phyloP scores from a whole-genome alignment of 306 rosid genomes.

The Inga leiocalycina region DNA sequence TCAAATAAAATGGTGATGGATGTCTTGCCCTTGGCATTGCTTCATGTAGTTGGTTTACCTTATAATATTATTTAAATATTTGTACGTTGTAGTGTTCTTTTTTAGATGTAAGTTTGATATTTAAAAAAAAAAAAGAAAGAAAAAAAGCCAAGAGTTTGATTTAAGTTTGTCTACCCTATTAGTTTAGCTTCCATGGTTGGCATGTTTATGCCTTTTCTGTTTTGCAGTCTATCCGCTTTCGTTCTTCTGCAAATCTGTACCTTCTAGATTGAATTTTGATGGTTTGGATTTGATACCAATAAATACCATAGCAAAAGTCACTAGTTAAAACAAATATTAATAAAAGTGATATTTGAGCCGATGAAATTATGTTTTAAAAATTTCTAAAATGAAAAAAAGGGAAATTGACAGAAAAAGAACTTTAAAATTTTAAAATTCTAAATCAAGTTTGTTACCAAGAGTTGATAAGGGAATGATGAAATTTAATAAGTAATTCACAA shows the following conservation, averaged over 20 bases:
- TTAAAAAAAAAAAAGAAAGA: not conserved
- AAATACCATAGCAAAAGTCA: too few relatives aligned
- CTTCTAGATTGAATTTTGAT: not conserved
- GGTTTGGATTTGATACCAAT: too few relatives aligned
- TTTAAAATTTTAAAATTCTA: too few relatives aligned
- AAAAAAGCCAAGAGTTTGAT: not conserved
- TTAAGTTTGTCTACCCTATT: not conserved
- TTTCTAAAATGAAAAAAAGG: too few relatives aligned
- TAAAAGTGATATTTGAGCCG: not conserved
- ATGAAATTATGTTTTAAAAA: too few relatives aligned
- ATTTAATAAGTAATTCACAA: too few relatives aligned
- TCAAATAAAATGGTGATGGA: conserved; percentile 24
- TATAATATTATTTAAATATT: conserved; percentile 19
- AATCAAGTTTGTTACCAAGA: too few relatives aligned
- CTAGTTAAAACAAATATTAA: too few relatives aligned
- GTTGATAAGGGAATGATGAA: too few relatives aligned
- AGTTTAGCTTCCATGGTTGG: not conserved
- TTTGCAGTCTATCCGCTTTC: not conserved
- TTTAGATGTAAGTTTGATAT: not conserved
- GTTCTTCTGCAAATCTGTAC: not conserved
- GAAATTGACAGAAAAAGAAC: too few relatives aligned
- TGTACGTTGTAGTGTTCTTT: conserved; percentile 10
- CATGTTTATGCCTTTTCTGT: not conserved
- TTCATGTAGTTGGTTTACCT: conserved; percentile 14
- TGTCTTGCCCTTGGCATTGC: conserved; percentile 19